Base-by-base conservation (phyloP, 1,284 basidiomycete genomes). In the Marasmius fiardii region DNA sequence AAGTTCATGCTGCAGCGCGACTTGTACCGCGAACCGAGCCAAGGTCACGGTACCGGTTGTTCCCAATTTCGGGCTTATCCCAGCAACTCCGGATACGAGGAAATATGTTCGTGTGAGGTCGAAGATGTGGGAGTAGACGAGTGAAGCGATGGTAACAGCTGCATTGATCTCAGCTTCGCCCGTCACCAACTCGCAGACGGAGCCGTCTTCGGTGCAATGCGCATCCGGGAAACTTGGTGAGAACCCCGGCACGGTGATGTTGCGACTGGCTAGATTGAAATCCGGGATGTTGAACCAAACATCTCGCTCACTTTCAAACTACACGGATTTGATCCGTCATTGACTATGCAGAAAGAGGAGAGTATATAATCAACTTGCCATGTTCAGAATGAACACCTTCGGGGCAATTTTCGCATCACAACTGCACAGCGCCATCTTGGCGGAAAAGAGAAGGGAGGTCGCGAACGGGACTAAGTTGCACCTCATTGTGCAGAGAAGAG, bases 141-240 rank as follows among this genome's bases (percentile, higher is more conserved):
- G 64, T 0, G 77, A 69, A 34, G 70, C 64, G 39, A 75, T 67
- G 0, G 73, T 67, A 4, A 71, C 61, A 2, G 78, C 78, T 0
- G 79, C 78, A 61, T 81, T 80, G 62, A 80, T 79, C 64, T 81
- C 77, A 26, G 66, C 68, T 59, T 70, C 66, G 11, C 67, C 71
- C 2, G 70, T 71, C 14, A 69, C 70, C 2, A 74, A 53, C 35
- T 76, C 72, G 57, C 78, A 80, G 43, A 79, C 68, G 2, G 64
- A 61, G 16, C 70, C 72, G 35, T 68, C 64, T 24, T 51, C 45
- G 31, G 75, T 73, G 63, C 79, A 80, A 41, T 70, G 69, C 18
- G 72, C 71, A 39, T 74, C 55, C 1, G 77, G 78, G 63, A 65
- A 81, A 11, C 75, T 65, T 0, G 73, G 74, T 8, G 76, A 79